Percentiles rank a stretch among this genome's conserved stretches.
Evolutionary conservation across 768 basidiomycete genomes (phyloP).

Genomic region (Termitomyces sp.): DNA sequence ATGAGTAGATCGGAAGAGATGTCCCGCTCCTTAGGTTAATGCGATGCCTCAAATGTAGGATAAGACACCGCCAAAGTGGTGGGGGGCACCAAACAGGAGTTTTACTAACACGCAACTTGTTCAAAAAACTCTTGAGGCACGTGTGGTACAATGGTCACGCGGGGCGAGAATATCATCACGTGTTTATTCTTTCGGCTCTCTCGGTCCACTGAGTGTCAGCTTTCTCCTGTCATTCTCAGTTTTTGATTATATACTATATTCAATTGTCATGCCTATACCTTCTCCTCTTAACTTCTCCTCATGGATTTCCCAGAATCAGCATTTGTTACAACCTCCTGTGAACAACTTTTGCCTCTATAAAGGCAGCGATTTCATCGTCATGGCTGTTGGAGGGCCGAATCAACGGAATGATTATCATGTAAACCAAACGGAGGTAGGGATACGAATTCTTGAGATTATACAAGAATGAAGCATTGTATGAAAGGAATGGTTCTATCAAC

Average conservation of each 20-base stretch:
- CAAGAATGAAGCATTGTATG: slow-evolving; percentile 46
- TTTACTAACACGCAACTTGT: slow-evolving; percentile 10
- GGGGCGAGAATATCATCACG: slow-evolving; percentile 12
- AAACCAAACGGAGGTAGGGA: slow-evolving; percentile 83
- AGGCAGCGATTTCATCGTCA: slow-evolving; percentile 86
- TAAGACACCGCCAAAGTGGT: not conserved
- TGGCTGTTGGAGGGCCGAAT: slow-evolving; percentile 96
- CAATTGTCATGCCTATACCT: not conserved
- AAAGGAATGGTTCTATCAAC: slow-evolving; percentile 99
- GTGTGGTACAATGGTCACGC: slow-evolving; percentile 16
- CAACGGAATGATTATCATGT: slow-evolving; percentile 91
- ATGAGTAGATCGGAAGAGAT: not conserved
- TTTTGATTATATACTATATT: not conserved
- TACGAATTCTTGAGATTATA: not conserved
- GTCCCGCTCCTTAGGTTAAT: not conserved
- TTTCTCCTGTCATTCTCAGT: not conserved
- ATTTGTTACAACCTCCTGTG: slow-evolving; percentile 48
- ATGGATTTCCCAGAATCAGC: slow-evolving; percentile 80
- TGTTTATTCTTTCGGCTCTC: slow-evolving; percentile 1
- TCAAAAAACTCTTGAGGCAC: slow-evolving; percentile 15
- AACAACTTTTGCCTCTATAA: slow-evolving; percentile 13
- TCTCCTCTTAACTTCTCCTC: slow-evolving; percentile 82
- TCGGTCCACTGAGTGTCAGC: slow-evolving; percentile 1
- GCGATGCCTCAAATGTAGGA: not conserved
- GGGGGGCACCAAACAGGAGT: not conserved